A percentile compares a stretch with the other conserved stretches of the same genome.
These are phyloP conservation scores for Calycina herbarum DNA, from an alignment of 2,329 filamentous ascomycete genomes.

Conservation along the genomic window DNA sequence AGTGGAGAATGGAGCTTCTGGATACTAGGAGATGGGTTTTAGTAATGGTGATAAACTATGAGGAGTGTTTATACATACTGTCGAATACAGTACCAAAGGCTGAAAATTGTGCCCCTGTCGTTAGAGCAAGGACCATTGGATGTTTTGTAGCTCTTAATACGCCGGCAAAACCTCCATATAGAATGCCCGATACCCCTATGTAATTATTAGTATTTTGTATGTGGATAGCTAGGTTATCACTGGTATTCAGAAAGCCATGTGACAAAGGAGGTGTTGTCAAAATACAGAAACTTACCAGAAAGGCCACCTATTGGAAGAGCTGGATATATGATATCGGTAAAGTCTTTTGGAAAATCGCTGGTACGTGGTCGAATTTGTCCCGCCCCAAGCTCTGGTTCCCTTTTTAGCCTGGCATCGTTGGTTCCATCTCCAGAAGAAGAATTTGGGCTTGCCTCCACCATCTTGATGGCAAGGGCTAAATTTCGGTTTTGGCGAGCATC, in stretches of 20 bases:
- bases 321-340: slow-evolving; percentile 48
- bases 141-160: slow-evolving; percentile 64
- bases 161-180: slow-evolving; percentile 68
- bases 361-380: not conserved
- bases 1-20: slow-evolving; percentile 47
- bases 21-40: slow-evolving; percentile 44
- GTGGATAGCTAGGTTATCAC: too few relatives aligned
- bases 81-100: slow-evolving; percentile 75
- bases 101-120: slow-evolving; percentile 79
- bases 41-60: slow-evolving; percentile 15
- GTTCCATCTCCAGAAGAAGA: not conserved
- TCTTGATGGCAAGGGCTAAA: not conserved
- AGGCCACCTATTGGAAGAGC: slow-evolving; percentile 60
- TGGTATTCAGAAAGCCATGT: too few relatives aligned
- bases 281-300: slow-evolving; percentile 48
- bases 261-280: not conserved
- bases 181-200: slow-evolving; percentile 58
- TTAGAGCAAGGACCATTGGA: slow-evolving; percentile 69
- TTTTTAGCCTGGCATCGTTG: not conserved
- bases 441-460: not conserved
- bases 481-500: not conserved
- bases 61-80: slow-evolving; percentile 49
- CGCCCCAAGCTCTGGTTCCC: not conserved
- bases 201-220: slow-evolving; percentile 15
- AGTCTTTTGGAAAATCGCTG: slow-evolving; percentile 6